Base-by-base conservation (phyloP, 139 green algal genomes). In the Helicosporidium sp. region DNA sequence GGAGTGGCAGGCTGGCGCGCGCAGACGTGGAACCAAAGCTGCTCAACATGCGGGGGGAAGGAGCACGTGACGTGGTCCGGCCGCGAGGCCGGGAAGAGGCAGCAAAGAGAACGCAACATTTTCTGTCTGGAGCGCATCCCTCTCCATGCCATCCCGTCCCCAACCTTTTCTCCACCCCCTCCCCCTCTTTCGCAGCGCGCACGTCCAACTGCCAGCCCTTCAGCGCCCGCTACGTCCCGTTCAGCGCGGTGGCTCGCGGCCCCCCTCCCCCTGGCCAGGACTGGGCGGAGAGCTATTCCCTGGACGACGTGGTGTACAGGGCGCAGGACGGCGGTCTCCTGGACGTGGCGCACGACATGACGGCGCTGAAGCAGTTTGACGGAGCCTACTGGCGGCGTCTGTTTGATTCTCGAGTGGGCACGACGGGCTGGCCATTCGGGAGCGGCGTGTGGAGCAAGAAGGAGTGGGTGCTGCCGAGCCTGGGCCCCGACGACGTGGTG, bases 391-490 rank as follows among this genome's bases (percentile, higher is more conserved):
- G 89, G 89, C 83, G 84, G 48, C 52, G 63, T 12, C 63, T 95
- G 17, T 99, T 99, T 61, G 85, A 97, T 54, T 58, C 61, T 5
- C 73, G 89, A 26, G 56, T 91, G 3, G 89, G 85, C 44, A 91
- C 76, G 40, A 94, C 87, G 7, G 39, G 48, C 2, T 99, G 89
- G 89, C 89, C 89, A 4, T 95, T 88, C 49, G 89, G 89, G 42
- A 95, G 83, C 0, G 89, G 89, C 2, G 89, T 99, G 0, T 99
- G 89, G 89, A 93, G 77, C 62, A 97, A 96, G 73, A 99, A 99
- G 69, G 89, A 99, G 57, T 95, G 85, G 87, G 80, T 99, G 8
- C 71, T 97, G 31, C 89, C 89, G 55, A 79, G 87, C 50, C 60
- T 98, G 29, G 62, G 61, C 28, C 75, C 91, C 56, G 78, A 95